These are phyloP conservation scores for Lactuca sativa DNA, from an alignment of 129 eudicot species.

Conservation along the genomic window DNA sequence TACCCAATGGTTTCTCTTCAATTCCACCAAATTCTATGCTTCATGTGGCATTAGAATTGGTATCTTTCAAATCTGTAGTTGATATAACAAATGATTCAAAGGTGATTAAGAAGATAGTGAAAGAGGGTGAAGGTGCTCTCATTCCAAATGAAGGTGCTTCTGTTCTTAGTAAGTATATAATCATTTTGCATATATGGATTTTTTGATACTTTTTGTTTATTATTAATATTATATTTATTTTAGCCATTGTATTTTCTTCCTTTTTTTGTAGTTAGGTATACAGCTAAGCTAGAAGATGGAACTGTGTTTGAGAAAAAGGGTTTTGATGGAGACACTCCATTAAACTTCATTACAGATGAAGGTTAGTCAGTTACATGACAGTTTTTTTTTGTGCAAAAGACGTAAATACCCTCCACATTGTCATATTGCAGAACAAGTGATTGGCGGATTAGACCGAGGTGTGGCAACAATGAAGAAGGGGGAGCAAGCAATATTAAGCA, in stretches of 20 bases:
- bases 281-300: constrained; percentile 59
- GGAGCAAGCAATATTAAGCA: constrained; percentile 55
- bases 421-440: constrained; percentile 52
- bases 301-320: constrained; percentile 63
- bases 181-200: constrained; percentile 1
- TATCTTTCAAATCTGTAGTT: constrained; percentile 52
- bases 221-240: neutral
- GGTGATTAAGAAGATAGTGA: constrained; percentile 59
- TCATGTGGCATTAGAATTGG: constrained; percentile 42
- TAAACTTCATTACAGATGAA: constrained; percentile 64
- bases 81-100: constrained; percentile 55
- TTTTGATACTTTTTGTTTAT: neutral
- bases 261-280: constrained; percentile 56
- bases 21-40: constrained; percentile 49
- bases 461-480: constrained; percentile 63
- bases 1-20: constrained; percentile 12
- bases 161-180: constrained; percentile 50
- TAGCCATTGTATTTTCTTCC: no score
- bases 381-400: no score
- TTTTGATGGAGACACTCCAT: constrained; percentile 46
- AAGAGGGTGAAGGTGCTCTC: constrained; percentile 58
- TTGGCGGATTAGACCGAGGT: constrained; percentile 66
- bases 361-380: constrained; percentile 33
- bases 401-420: no score
- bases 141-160: constrained; percentile 64